Evolutionary conservation across 331 rosid genomes (phyloP).

Genomic region (Quercus lobata): DNA sequence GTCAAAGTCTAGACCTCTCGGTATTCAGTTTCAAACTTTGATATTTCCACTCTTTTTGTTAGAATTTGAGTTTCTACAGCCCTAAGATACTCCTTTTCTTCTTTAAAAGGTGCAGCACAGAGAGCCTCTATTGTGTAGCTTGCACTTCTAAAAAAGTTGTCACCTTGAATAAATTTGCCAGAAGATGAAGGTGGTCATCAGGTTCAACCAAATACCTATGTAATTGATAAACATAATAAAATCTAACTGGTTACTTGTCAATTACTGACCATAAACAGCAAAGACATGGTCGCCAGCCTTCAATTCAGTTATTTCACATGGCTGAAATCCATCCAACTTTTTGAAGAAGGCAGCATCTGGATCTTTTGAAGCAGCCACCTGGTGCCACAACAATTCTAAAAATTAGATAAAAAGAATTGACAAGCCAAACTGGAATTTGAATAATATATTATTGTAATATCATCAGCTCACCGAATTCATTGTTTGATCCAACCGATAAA

Average conservation of each 20-base stretch:
- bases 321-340: conserved; percentile 92
- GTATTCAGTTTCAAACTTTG: conserved; percentile 93
- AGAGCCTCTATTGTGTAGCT: conserved; percentile 88
- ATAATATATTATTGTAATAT: conserved; percentile 9
- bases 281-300: conserved; percentile 94
- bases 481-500: conserved; percentile 85
- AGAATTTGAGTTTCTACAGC: conserved; percentile 76
- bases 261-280: conserved; percentile 80
- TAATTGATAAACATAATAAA: conserved; percentile 21
- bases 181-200: conserved; percentile 6
- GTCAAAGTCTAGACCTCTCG: conserved; percentile 61
- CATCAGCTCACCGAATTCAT: conserved; percentile 64
- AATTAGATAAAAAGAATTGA: conserved; percentile 16
- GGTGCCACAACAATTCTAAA: conserved; percentile 11
- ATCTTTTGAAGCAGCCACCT: conserved; percentile 90
- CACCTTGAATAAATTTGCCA: conserved; percentile 54
- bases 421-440: conserved; percentile 8
- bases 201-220: not conserved
- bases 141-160: conserved; percentile 96
- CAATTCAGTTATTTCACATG: conserved; percentile 85
- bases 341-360: conserved; percentile 92
- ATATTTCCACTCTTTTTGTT: conserved; percentile 84
- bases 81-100: conserved; percentile 78
- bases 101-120: conserved; percentile 67
- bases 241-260: not conserved